These are phyloP conservation scores for Acacia pycnantha DNA, from an alignment of 331 rosid species.

Conservation along the genomic window DNA sequence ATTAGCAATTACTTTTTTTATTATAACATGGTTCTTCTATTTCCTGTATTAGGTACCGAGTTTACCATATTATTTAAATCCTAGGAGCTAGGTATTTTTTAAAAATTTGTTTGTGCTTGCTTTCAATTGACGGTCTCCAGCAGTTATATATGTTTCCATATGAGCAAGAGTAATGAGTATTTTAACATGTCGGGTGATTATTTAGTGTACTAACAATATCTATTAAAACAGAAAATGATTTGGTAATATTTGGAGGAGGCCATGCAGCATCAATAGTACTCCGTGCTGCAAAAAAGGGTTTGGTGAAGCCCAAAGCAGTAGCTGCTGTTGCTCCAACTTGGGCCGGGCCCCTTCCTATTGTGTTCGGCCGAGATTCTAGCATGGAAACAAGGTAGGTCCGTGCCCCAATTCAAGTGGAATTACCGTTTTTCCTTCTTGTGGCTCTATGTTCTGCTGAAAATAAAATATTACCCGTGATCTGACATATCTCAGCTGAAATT, in stretches of 20 bases:
- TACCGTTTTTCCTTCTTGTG: neutral
- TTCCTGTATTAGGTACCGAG: neutral
- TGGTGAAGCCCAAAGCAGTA: constrained; percentile 75
- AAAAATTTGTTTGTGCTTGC: constrained; percentile 3
- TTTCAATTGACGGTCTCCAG: constrained; percentile 16
- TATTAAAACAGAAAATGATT: constrained; percentile 55
- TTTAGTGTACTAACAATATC: constrained; percentile 22
- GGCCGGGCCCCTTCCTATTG: constrained; percentile 98
- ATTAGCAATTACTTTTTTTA: neutral
- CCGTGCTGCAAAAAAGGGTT: constrained; percentile 81
- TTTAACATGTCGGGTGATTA: constrained; percentile 14
- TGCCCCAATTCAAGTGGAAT: constrained; percentile 1
- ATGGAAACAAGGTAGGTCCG: constrained; percentile 79
- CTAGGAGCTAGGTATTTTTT: neutral
- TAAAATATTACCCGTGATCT: constrained; percentile 1
- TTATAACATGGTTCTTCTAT: constrained; percentile 11
- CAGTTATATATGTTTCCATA: neutral
- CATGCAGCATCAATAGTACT: constrained; percentile 75
- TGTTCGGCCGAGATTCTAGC: constrained; percentile 91
- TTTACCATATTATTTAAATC: neutral
- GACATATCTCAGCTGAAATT: constrained; percentile 3
- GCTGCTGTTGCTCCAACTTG: constrained; percentile 96
- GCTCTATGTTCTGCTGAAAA: constrained; percentile 20
- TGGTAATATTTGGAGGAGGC: constrained; percentile 93
- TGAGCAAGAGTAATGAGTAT: neutral